Percentiles rank a stretch among this genome's conserved stretches.
Conservation (phyloP, 78 protist genomes). For the Monosiga brevicollis region DNA sequence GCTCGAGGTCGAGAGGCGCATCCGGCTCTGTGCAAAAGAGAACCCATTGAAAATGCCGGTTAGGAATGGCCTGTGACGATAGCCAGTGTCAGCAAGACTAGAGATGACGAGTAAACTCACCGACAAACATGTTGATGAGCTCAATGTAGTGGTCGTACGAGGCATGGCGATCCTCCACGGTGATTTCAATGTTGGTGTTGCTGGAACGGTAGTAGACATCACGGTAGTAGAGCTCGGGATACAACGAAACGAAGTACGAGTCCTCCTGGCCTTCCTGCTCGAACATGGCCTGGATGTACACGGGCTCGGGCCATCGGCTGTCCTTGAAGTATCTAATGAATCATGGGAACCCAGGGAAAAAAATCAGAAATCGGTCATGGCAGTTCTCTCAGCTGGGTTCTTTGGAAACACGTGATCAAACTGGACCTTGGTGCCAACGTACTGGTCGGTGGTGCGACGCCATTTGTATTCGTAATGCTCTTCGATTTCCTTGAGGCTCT, state of each 20-base stretch:
- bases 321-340: not conserved
- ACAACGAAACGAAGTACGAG: too few species aligned
- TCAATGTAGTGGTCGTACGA: conserved; percentile 69
- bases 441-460: conserved; percentile 14
- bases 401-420: conserved; percentile 1
- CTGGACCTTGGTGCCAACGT: conserved; percentile 15
- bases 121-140: conserved; percentile 57
- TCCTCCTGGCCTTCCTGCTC: not conserved
- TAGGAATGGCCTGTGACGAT: not conserved
- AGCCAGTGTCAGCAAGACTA: not conserved
- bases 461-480: conserved; percentile 7
- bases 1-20: conserved; percentile 45
- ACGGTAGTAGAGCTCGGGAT: conserved; percentile 63
- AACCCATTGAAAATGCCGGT: not conserved
- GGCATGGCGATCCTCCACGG: conserved; percentile 46
- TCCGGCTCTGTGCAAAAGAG: conserved; percentile 1
- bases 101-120: not conserved
- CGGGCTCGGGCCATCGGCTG: not conserved
- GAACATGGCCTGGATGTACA: not conserved
- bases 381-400: not conserved
- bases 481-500: conserved; percentile 3
- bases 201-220: conserved; percentile 87
- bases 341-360: not conserved
- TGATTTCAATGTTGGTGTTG: conserved; percentile 38
- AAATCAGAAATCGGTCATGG: not conserved